Conservation (phyloP, 129 eudicot species). For the Cynara cardunculus region DNA sequence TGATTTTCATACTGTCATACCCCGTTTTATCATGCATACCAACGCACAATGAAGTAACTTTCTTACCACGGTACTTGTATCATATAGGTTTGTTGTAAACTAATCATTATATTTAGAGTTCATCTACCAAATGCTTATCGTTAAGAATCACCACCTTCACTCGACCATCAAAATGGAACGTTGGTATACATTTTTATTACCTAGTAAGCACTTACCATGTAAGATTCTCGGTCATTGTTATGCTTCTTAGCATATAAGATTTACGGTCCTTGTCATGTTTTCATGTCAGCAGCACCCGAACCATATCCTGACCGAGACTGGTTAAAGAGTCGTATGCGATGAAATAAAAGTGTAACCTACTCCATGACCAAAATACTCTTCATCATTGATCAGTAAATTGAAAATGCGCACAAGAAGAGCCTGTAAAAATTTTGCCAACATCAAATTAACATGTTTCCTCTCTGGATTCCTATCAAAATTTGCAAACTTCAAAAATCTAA, state of each 20-base stretch:
- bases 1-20: background rate
- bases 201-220: too few species aligned
- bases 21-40: too few species aligned
- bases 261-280: too few species aligned
- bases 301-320: too few species aligned
- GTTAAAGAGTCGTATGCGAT: too few species aligned
- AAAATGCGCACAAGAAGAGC: too few species aligned
- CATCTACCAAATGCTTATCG: background rate
- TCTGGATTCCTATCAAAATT: conserved; percentile 13
- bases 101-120: too few species aligned
- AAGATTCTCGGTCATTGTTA: too few species aligned
- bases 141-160: background rate
- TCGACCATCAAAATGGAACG: too few species aligned
- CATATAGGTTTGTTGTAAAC: background rate
- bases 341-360: background rate
- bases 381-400: background rate
- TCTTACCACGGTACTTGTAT: background rate
- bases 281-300: too few species aligned
- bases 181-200: too few species aligned
- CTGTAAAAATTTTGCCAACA: background rate
- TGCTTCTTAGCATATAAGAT: too few species aligned
- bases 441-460: background rate
- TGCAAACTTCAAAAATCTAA: background rate
- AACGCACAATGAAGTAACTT: background rate
- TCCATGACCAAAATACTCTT: background rate